A percentile compares a stretch with the other conserved stretches of the same genome.
Conservation (phyloP, 768 basidiomycete species). For the Lactarius tabidus region DNA sequence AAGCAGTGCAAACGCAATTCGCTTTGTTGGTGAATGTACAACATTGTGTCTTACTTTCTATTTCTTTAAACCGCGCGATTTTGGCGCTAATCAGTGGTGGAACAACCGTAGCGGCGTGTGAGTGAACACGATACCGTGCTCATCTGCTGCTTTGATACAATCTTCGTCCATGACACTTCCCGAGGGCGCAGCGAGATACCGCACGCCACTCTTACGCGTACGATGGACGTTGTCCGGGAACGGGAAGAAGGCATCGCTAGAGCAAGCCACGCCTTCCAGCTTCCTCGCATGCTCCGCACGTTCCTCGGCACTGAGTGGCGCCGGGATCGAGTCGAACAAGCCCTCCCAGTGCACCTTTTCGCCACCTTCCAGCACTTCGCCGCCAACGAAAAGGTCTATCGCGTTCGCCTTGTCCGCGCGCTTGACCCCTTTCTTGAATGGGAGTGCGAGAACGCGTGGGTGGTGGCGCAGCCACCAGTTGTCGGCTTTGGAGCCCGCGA, state of each 20-base stretch:
- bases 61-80: not conserved
- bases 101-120: conserved; percentile 87
- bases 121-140: conserved; percentile 86
- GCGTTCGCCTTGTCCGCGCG: conserved; percentile 98
- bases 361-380: conserved; percentile 81
- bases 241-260: conserved; percentile 99
- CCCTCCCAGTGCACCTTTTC: conserved; percentile 91
- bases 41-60: not conserved
- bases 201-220: conserved; percentile 86
- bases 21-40: conserved; percentile 5
- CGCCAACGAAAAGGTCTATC: conserved; percentile 92
- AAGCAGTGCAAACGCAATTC: not conserved
- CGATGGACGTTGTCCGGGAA: conserved; percentile 98
- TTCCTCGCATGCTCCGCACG: conserved; percentile 67
- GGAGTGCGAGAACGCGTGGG: conserved; percentile 83
- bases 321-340: conserved; percentile 71
- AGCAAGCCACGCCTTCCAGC: conserved; percentile 85
- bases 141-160: conserved; percentile 95
- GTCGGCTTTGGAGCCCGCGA: conserved; percentile 97
- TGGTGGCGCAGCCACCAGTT: conserved; percentile 99
- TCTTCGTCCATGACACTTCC: conserved; percentile 98
- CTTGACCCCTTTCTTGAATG: conserved; percentile 97
- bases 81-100: conserved; percentile 61
- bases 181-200: conserved; percentile 84
- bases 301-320: conserved; percentile 62